Evolutionary conservation across 169 alveolate species (phyloP).

Genomic region (Plasmodium falciparum): DNA sequence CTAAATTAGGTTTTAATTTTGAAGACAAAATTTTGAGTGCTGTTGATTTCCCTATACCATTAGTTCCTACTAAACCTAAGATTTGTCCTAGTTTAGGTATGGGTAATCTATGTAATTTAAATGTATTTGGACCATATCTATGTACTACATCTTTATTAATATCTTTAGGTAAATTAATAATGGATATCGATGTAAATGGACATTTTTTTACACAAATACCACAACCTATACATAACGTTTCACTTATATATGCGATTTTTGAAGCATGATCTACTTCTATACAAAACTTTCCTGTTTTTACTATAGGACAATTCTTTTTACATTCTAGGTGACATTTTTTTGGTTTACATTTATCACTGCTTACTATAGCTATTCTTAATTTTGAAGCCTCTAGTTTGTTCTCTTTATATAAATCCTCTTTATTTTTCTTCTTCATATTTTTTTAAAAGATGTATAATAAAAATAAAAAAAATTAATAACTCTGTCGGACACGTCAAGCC

Average conservation of each 20-base stretch:
- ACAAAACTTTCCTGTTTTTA: conserved; percentile 97
- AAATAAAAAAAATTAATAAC: not conserved
- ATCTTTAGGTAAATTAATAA: conserved; percentile 99
- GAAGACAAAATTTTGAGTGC: conserved; percentile 97
- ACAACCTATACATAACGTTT: conserved; percentile 99
- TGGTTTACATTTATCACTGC: conserved; percentile 98
- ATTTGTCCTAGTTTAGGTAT: conserved; percentile 99
- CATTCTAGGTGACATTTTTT: conserved; percentile 98
- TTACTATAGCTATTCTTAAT: conserved; percentile 98
- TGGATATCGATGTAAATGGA: conserved; percentile 98
- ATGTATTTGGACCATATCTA: conserved; percentile 98
- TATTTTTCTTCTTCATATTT: conserved; percentile 62
- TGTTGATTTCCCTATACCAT: conserved; percentile 99
- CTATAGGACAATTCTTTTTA: conserved; percentile 92
- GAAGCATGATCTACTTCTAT: conserved; percentile 96
- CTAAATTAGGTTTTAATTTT: conserved; percentile 98
- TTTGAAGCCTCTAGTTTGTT: conserved; percentile 91
- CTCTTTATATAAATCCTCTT: conserved; percentile 72
- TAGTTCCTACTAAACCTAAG: conserved; percentile 92
- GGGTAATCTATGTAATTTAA: conserved; percentile 99
- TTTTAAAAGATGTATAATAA: not conserved
- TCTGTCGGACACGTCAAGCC: no score
- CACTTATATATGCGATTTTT: conserved; percentile 96
- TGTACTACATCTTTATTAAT: conserved; percentile 93
- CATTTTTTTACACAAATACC: conserved; percentile 99